Conservation (phyloP, 1,284 basidiomycete genomes). For the Malassezia brasiliensis region DNA sequence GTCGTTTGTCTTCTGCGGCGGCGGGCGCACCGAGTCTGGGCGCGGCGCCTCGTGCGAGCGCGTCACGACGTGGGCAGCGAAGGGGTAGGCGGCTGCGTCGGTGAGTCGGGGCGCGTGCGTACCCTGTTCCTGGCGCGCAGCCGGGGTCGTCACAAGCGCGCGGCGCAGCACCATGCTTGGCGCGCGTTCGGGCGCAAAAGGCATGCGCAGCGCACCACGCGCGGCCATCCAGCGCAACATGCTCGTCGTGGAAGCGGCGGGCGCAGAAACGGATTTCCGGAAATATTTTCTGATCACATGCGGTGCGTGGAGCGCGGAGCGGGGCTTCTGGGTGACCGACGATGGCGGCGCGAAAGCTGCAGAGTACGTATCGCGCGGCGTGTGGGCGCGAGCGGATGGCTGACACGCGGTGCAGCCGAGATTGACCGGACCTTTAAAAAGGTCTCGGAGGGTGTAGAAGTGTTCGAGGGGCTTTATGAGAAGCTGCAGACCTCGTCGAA, state of each 20-base stretch:
- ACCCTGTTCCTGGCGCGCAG: background rate
- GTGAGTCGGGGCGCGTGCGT: background rate
- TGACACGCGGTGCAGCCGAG: slow-evolving; percentile 27
- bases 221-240: slow-evolving; percentile 6
- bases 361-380: slow-evolving; percentile 20
- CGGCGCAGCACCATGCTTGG: background rate
- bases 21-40: slow-evolving; percentile 10
- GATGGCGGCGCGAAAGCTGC: slow-evolving; percentile 47
- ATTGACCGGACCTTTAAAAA: slow-evolving; percentile 48
- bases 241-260: background rate
- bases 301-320: background rate
- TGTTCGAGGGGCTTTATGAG: slow-evolving; percentile 47
- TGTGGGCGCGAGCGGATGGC: background rate
- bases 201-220: background rate
- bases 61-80: slow-evolving; percentile 27
- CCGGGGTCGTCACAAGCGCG: background rate
- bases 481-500: slow-evolving; percentile 44
- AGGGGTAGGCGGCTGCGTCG: slow-evolving; percentile 19
- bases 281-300: slow-evolving; percentile 5
- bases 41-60: slow-evolving; percentile 12
- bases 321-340: background rate
- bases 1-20: slow-evolving; percentile 24
- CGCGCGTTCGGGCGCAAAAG: background rate
- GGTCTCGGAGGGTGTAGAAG: slow-evolving; percentile 47
- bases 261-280: background rate